Evolutionary conservation across 257 asterid genomes (phyloP).

Genomic region (Lithospermum erythrorhizon): DNA sequence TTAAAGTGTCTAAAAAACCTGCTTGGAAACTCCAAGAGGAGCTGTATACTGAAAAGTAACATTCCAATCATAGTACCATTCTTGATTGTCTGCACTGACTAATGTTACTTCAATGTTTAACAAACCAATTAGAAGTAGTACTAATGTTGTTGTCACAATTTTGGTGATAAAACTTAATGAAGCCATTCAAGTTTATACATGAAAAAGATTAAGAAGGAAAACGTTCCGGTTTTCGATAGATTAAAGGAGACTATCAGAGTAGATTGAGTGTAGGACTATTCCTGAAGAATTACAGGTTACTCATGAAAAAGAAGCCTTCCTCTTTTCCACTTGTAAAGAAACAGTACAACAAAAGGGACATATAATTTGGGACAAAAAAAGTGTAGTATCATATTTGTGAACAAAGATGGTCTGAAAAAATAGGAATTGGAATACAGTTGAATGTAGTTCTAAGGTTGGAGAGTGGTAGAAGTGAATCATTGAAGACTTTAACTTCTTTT

Average conservation of each 20-base stretch:
- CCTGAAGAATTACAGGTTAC: not conserved
- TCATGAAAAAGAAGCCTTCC: constrained; percentile 1
- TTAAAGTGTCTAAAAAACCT: constrained; percentile 3
- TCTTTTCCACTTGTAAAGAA: no score
- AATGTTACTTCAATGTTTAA: constrained; percentile 4
- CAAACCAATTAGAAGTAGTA: not conserved
- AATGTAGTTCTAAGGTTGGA: no score
- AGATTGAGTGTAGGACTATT: not conserved
- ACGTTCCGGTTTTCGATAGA: not conserved
- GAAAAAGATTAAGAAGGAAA: not conserved
- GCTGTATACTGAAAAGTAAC: constrained; percentile 16
- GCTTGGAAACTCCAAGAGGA: constrained; percentile 19
- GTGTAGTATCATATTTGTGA: no score
- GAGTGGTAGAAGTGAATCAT: no score
- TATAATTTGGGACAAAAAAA: no score
- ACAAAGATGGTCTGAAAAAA: no score
- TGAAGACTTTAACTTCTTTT: no score
- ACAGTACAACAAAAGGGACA: no score
- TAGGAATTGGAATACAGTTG: no score
- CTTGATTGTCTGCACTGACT: not conserved
- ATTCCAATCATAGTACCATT: constrained; percentile 15
- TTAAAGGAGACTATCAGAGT: not conserved
- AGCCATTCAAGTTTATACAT: not conserved
- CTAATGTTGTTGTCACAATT: not conserved
- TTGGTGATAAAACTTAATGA: not conserved